Evolutionary conservation across 1,284 basidiomycete species (phyloP), one percentile per base, ranked within the genome.

Genomic region (Tetrapyrgos nigripes): DNA sequence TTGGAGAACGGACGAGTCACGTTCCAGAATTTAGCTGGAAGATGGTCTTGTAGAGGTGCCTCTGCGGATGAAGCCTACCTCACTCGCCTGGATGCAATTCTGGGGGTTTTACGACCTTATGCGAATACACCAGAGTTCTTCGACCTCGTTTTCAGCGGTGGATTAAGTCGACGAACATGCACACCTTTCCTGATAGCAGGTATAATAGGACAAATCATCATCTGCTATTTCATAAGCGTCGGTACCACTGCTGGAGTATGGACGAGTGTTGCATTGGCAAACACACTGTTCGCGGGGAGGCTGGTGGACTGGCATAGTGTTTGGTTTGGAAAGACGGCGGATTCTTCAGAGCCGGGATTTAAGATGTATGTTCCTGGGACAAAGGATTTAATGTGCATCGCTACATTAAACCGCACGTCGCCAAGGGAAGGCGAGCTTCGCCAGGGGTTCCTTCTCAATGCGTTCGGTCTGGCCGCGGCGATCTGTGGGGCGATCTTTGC

Each of bases 161-260:
- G 67, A 21, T 58, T 60, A 23, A 61, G 50, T 43, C 58, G 66
- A n/a, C 48, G 50, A 24, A 28, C 60, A 1, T 58, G 60, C 4
- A 40, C 63, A 26, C 67, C 67, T 5, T 69, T 69, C 59, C 62
- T 71, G 31, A 35, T 71, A 4, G 64, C 64, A 24, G 66, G 69
- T 24, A 40, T 68, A 5, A 50, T 65, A 24, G 69, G 69, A n/a
- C n/a, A n/a, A n/a, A n/a, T n/a, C n/a, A n/a, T n/a, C n/a, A n/a
- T n/a, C n/a, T n/a, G n/a, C n/a, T 70, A 70, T 48, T 69, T 69
- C 49, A 61, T 70, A 21, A 50, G 58, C 23, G 66, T 70, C 28
- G 68, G 66, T 53, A 68, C 69, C 6, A 60, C 64, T 21, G 69
- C 69, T 9, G 68, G 69, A 10, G 58, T 70, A 37, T 70, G 68